Evolutionary conservation across 352 stramenopile species (phyloP).

Genomic region (Pythium chondricola): DNA sequence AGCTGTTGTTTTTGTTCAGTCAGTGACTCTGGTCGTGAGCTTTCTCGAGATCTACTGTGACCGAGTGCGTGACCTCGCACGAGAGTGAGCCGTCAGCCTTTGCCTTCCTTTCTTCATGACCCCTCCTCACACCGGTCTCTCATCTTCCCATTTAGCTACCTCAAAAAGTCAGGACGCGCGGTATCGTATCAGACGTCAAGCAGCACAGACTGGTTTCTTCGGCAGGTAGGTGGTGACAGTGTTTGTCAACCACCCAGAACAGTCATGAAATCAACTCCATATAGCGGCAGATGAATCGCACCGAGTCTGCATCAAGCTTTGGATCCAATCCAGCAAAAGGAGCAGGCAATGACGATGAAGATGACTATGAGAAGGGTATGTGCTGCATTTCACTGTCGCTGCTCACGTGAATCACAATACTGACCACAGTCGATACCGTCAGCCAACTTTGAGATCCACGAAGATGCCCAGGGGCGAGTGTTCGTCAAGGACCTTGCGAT

Average conservation of each 20-base stretch:
- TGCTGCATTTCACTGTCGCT: not conserved
- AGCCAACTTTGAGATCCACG: conserved; percentile 90
- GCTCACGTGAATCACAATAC: not conserved
- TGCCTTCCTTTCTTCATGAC: too few species aligned
- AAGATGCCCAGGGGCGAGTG: conserved; percentile 88
- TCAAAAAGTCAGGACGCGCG: conserved; percentile 55
- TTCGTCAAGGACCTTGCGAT: conserved; percentile 92
- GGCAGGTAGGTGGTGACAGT: conserved; percentile 32
- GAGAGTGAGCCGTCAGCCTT: conserved; percentile 85
- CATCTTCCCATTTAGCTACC: conserved; percentile 35
- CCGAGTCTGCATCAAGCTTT: conserved; percentile 61
- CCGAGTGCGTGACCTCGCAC: conserved; percentile 86
- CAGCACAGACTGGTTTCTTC: conserved; percentile 76
- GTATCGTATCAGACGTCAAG: conserved; percentile 79
- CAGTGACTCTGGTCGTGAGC: conserved; percentile 81
- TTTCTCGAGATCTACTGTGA: conserved; percentile 95
- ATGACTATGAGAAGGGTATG: conserved; percentile 80
- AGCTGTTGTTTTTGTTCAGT: too few species aligned
- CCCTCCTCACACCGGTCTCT: too few species aligned
- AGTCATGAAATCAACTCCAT: not conserved
- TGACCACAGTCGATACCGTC: too few species aligned
- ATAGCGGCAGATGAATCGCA: conserved; percentile 61
- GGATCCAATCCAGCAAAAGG: conserved; percentile 37
- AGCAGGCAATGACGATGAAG: conserved; percentile 61
- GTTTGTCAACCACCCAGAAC: not conserved